Evolutionary conservation across 2,329 filamentous ascomycete genomes (phyloP), one percentile per base, ranked within the genome.

Genomic region (Cadophora sp.): DNA sequence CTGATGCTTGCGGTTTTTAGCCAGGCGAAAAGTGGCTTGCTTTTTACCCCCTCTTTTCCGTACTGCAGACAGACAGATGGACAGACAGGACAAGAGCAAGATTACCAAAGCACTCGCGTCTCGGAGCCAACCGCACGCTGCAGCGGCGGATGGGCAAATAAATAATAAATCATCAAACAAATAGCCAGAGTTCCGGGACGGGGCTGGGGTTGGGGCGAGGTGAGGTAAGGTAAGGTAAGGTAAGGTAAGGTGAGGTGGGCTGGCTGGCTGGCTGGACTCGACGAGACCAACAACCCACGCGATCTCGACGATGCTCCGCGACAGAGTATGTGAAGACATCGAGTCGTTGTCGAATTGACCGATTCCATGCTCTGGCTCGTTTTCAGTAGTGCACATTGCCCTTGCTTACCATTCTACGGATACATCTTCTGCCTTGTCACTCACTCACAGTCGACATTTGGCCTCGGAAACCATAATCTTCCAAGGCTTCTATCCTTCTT

Each of bases 1-100:
- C 66, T 70, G 68, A 70, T 59, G 66, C 64, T 27, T 68, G 66
- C 63, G 67, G 56, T 62, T 68, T 69, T 65, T 68, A 66, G 64
- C 27, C 68, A 60, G 66, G 65, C 68, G 63, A 66, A 66, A 43
- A 48, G 65, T 53, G 64, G 50, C 22, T 31, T 43, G 63, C 43
- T 16, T 51, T 55, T 53, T 53, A 37, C 58, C 29, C 46, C 60
- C 64, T 48, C 67, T 65, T 48, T 61, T 62, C 62, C 7, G 19
- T 34, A 14, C 55, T 62, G 34, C 24, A 48, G 14, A 50, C 24
- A 22, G 19, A 1, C 12, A 31, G 27, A 53, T n/a, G 5, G 34
- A 37, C 34, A n/a, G n/a, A n/a, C n/a, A n/a, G n/a, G n/a, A n/a
- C n/a, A n/a, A n/a, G n/a, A n/a, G n/a, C n/a, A 37, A 37, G 34